These are phyloP conservation scores for Aquilaria malaccensis DNA, from an alignment of 345 rosid genomes.

Conservation along the genomic window DNA sequence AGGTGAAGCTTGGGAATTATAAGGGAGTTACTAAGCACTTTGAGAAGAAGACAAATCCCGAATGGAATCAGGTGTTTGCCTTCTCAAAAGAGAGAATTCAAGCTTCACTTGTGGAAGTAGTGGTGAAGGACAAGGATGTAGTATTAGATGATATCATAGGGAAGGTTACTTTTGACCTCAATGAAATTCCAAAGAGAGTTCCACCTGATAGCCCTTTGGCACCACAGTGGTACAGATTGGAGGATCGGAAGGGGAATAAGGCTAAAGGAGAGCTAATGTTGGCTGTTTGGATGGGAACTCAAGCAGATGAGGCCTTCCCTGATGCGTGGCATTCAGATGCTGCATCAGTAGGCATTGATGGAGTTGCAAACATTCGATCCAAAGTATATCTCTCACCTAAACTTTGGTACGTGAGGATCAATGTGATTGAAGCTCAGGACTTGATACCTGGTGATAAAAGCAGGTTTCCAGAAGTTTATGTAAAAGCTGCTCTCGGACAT, in stretches of 20 bases:
- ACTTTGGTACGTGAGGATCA: slow-evolving; percentile 94
- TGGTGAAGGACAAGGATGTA: slow-evolving; percentile 76
- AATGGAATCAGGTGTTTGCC: slow-evolving; percentile 97
- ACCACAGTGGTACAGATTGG: slow-evolving; percentile 94
- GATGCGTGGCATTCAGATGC: slow-evolving; percentile 99
- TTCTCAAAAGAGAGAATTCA: slow-evolving; percentile 91
- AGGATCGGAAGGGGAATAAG: slow-evolving; percentile 65
- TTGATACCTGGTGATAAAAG: slow-evolving; percentile 65
- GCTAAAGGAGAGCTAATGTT: slow-evolving; percentile 87
- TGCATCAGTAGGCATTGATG: slow-evolving; percentile 55
- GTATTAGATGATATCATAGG: slow-evolving; percentile 85
- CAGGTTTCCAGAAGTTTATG: slow-evolving; percentile 77
- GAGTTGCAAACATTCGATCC: slow-evolving; percentile 60
- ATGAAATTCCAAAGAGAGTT: slow-evolving; percentile 75
- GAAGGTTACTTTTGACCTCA: slow-evolving; percentile 59
- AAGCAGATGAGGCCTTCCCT: slow-evolving; percentile 93
- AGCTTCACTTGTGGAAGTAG: slow-evolving; percentile 72
- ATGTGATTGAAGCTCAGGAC: slow-evolving; percentile 96
- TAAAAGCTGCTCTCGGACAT: slow-evolving; percentile 59
- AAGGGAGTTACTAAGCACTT: slow-evolving; percentile 83
- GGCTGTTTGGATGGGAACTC: slow-evolving; percentile 99
- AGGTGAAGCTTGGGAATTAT: slow-evolving; percentile 90
- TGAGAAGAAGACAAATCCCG: slow-evolving; percentile 89
- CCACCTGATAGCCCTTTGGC: slow-evolving; percentile 98
- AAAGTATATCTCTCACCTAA: slow-evolving; percentile 92